Conservation (phyloP, 73 alveolate genomes). For the Effrenium voratum region DNA sequence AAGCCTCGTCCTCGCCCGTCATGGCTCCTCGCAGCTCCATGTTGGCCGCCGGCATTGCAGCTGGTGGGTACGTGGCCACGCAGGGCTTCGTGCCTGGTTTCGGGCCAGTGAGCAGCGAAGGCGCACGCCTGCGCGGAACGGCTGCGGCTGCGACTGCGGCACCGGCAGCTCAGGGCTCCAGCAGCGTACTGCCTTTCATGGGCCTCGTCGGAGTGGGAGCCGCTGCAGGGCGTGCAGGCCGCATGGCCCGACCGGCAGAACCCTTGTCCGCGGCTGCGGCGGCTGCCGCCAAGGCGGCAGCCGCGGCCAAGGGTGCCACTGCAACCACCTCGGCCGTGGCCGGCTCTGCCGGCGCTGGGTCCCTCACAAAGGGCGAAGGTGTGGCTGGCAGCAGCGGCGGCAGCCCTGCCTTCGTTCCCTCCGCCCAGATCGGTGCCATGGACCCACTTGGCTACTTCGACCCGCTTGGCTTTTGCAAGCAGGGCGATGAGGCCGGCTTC, state of each 20-base stretch:
- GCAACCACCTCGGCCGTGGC: slow-evolving; percentile 21
- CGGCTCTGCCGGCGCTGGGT: background rate
- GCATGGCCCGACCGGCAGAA: background rate
- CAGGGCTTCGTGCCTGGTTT: background rate
- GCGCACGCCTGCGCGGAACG: background rate
- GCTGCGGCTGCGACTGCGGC: background rate
- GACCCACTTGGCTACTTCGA: slow-evolving; percentile 28
- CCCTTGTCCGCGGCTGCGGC: background rate
- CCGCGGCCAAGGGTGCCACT: slow-evolving; percentile 26
- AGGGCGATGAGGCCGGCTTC: slow-evolving; percentile 52
- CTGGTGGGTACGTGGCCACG: background rate
- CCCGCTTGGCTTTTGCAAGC: slow-evolving; percentile 54
- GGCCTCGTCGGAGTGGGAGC: background rate
- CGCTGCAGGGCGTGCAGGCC: background rate
- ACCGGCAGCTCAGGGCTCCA: background rate
- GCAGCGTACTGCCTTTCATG: background rate
- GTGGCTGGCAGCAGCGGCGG: background rate
- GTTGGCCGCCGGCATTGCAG: slow-evolving; percentile 7
- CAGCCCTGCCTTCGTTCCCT: background rate
- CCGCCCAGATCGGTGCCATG: slow-evolving; percentile 39
- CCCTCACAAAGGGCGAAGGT: background rate
- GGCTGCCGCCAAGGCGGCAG: slow-evolving; percentile 29
- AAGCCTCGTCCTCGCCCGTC: background rate
- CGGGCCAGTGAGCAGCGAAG: background rate
- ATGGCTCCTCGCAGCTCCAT: background rate